phyloP scores from a whole-genome alignment of 805 yeast species.

The Komagataella ulmi region DNA sequence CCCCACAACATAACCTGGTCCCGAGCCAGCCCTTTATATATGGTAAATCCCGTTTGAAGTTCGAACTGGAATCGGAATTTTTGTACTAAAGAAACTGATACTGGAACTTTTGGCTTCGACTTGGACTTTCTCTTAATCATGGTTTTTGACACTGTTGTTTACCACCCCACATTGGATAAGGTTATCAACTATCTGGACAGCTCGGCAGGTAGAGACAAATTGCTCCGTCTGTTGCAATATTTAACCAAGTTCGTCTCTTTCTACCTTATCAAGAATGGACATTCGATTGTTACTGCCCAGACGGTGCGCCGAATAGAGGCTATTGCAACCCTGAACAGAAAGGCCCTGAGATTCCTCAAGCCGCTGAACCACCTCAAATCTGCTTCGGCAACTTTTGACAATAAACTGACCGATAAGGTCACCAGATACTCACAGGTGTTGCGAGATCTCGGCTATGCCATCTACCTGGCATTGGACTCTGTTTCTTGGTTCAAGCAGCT shows the following conservation, averaged over 20 bases:
- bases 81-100: neutral
- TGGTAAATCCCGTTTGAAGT: neutral
- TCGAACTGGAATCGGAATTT: neutral
- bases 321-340: constrained; percentile 61
- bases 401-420: constrained; percentile 52
- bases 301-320: constrained; percentile 42
- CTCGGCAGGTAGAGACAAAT: constrained; percentile 69
- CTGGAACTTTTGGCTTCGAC: neutral
- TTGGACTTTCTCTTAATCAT: constrained; percentile 14
- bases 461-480: constrained; percentile 52
- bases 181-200: constrained; percentile 51
- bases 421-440: constrained; percentile 37
- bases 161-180: constrained; percentile 61
- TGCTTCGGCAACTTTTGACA: constrained; percentile 55
- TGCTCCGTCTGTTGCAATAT: constrained; percentile 69
- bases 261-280: constrained; percentile 45
- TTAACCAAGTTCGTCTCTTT: constrained; percentile 60
- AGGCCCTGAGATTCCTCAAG: constrained; percentile 73
- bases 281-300: constrained; percentile 28
- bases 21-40: neutral
- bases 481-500: constrained; percentile 46
- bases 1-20: neutral
- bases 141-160: constrained; percentile 57
- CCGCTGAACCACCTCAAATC: constrained; percentile 61
- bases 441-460: constrained; percentile 48